Conservation (phyloP, 192 early-diverging fungal genomes). For the Glomus cerebriforme region DNA sequence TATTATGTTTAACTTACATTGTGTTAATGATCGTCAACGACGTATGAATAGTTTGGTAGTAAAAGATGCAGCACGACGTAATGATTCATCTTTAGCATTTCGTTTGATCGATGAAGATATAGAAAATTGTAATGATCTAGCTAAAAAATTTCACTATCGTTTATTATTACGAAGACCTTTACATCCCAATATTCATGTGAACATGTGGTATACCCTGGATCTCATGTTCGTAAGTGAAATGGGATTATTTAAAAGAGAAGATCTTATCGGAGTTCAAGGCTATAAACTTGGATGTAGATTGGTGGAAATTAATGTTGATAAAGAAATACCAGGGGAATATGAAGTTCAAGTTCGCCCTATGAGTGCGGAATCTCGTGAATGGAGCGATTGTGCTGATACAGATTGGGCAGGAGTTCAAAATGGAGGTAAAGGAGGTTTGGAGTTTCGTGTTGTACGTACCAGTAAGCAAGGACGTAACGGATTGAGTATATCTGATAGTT, state of each 20-base stretch:
- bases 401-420: conserved; percentile 27
- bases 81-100: not conserved
- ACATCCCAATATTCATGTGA: conserved; percentile 25
- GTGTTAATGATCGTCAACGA: conserved; percentile 13
- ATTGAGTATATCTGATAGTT: not conserved
- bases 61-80: conserved; percentile 4
- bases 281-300: conserved; percentile 21
- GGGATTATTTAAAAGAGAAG: conserved; percentile 25
- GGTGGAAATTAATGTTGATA: not conserved
- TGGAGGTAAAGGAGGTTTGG: conserved; percentile 29
- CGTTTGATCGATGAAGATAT: not conserved
- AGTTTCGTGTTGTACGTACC: not conserved
- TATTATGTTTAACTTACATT: conserved; percentile 6
- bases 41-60: conserved; percentile 2
- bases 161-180: conserved; percentile 15
- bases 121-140: not conserved
- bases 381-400: conserved; percentile 17
- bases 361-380: conserved; percentile 26
- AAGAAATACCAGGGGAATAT: not conserved
- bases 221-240: conserved; percentile 32
- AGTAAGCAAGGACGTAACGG: too few species aligned
- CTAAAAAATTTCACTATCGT: conserved; percentile 28
- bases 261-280: conserved; percentile 18
- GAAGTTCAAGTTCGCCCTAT: conserved; percentile 21
- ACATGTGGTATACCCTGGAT: conserved; percentile 33